These are phyloP conservation scores for Entonaema liquescens DNA, from an alignment of 495 filamentous ascomycete genomes.

Conservation along the genomic window DNA sequence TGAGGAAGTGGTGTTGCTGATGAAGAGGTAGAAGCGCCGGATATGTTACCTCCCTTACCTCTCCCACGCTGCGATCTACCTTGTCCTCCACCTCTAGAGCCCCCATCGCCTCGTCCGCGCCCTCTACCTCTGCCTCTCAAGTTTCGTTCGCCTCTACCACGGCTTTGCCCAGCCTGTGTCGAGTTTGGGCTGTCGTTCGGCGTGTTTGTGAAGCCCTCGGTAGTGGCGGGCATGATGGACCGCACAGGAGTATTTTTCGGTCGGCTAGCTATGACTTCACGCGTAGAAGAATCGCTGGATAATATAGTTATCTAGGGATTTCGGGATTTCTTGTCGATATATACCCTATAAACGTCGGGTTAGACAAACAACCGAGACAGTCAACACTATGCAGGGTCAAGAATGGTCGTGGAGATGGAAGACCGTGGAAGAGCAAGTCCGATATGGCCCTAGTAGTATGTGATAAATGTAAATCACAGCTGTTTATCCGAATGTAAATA, in stretches of 20 bases:
- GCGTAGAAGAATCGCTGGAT: too few species aligned
- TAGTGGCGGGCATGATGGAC: conserved; percentile 5
- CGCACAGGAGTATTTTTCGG: neutral
- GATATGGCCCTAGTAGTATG: neutral
- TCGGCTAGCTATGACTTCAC: neutral
- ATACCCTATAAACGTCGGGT: too few species aligned
- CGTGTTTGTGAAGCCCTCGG: neutral
- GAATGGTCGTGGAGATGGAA: too few species aligned
- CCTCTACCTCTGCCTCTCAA: conserved; percentile 51
- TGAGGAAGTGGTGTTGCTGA: conserved; percentile 1
- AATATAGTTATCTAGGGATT: too few species aligned
- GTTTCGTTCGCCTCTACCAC: conserved; percentile 47
- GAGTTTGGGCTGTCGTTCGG: conserved; percentile 2
- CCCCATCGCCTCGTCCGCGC: conserved; percentile 36
- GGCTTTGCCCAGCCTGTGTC: conserved; percentile 4
- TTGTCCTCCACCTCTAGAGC: conserved; percentile 18
- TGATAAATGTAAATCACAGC: neutral
- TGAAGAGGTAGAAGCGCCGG: neutral
- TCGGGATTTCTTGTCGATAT: too few species aligned
- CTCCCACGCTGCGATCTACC: conserved; percentile 42
- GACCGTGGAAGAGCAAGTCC: too few species aligned
- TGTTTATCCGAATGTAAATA: neutral
- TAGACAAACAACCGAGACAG: too few species aligned
- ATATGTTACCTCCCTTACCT: conserved; percentile 40
- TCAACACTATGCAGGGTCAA: too few species aligned